Conservation (phyloP, 1,139 yeast genomes). For the Nadsonia starkeyi-henricii region DNA sequence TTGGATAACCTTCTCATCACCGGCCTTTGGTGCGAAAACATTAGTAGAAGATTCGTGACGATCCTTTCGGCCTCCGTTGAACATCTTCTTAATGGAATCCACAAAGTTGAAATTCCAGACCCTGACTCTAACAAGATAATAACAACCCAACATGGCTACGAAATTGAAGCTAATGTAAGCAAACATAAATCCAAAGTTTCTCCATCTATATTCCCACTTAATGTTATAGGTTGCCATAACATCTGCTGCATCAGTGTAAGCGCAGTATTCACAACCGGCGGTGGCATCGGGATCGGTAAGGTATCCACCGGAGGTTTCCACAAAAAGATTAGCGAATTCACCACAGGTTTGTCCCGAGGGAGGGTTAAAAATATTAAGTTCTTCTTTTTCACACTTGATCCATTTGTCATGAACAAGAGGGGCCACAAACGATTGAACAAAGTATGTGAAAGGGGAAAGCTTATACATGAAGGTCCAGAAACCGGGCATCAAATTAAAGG, state of each 20-base stretch:
- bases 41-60: too few species aligned
- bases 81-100: too few species aligned
- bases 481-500: slow-evolving; percentile 34
- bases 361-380: slow-evolving; percentile 39
- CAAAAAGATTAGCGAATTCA: slow-evolving; percentile 29
- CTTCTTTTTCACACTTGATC: slow-evolving; percentile 40
- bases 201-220: slow-evolving; percentile 36
- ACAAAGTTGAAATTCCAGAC: too few species aligned
- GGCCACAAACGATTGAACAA: slow-evolving; percentile 34
- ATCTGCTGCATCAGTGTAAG: slow-evolving; percentile 37
- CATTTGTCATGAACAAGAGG: slow-evolving; percentile 36
- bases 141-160: slow-evolving; percentile 28
- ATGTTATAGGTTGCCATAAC: slow-evolving; percentile 33
- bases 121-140: slow-evolving; percentile 16
- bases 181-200: slow-evolving; percentile 41
- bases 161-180: slow-evolving; percentile 34
- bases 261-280: slow-evolving; percentile 43
- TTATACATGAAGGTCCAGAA: too few species aligned
- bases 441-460: slow-evolving; percentile 46
- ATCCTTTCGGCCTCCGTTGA: too few species aligned
- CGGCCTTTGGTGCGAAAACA: too few species aligned
- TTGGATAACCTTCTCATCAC: too few species aligned
- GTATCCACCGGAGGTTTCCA: slow-evolving; percentile 34
- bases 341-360: slow-evolving; percentile 49
- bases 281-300: slow-evolving; percentile 38